Conservation (phyloP, 2,329 filamentous ascomycete genomes). For the Microdochium bolleyi region DNA sequence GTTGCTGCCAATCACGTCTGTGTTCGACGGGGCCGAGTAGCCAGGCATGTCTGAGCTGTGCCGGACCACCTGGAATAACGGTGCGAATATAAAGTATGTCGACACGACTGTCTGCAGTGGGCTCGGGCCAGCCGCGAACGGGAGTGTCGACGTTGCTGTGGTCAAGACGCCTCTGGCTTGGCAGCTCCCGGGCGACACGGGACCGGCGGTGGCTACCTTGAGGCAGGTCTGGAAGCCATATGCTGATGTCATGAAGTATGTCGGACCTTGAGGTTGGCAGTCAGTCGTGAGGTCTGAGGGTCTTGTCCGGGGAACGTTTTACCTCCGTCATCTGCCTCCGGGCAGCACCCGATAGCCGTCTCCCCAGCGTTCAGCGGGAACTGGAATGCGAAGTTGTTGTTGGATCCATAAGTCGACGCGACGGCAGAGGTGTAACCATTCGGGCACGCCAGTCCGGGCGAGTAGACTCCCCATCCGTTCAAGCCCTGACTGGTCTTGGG, state of each 20-base stretch:
- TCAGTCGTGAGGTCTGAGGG: not conserved
- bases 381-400: constrained; percentile 5
- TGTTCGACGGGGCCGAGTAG: not conserved
- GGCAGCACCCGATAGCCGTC: constrained; percentile 9
- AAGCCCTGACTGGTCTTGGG: constrained; percentile 3
- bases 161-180: not conserved
- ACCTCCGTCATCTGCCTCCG: not conserved
- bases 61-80: not conserved
- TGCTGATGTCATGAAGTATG: not conserved
- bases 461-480: constrained; percentile 8
- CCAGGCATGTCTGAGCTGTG: not conserved
- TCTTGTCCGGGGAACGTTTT: not conserved
- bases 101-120: not conserved
- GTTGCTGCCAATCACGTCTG: not conserved
- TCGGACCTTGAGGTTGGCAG: not conserved
- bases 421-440: constrained; percentile 7
- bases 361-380: constrained; percentile 6
- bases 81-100: not conserved
- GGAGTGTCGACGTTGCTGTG: not conserved
- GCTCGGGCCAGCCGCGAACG: not conserved
- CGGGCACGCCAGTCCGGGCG: constrained; percentile 8
- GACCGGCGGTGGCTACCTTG: not conserved
- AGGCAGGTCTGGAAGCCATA: not conserved
- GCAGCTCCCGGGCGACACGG: not conserved
- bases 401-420: constrained; percentile 2